Evolutionary conservation across 306 rosid species (phyloP).

Genomic region (Vigna trinervia): DNA sequence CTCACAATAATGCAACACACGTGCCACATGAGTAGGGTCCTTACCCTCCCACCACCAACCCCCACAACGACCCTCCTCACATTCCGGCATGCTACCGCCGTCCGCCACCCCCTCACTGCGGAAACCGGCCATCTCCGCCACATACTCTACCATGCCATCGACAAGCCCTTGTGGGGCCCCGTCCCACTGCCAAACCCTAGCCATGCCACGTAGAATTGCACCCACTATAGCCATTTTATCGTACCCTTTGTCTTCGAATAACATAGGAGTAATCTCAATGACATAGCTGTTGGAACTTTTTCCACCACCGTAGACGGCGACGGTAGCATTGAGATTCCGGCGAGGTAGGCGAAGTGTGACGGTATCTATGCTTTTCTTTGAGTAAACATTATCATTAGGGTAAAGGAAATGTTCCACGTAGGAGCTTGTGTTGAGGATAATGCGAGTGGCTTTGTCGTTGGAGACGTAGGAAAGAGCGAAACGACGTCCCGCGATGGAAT

Average conservation of each 20-base stretch:
- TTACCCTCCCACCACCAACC: conserved; percentile 62
- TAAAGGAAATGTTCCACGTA: conserved; percentile 58
- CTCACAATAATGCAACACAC: conserved; percentile 51
- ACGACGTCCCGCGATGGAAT: conserved; percentile 49
- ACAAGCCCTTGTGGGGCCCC: conserved; percentile 61
- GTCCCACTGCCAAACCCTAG: conserved; percentile 64
- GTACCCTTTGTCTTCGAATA: conserved; percentile 44
- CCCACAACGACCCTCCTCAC: conserved; percentile 12
- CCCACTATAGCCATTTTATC: conserved; percentile 45
- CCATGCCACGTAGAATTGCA: conserved; percentile 64
- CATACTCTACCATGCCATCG: conserved; percentile 70
- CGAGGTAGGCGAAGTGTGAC: conserved; percentile 61
- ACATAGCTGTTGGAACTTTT: conserved; percentile 24
- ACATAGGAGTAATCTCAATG: conserved; percentile 52
- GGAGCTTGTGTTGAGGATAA: conserved; percentile 59
- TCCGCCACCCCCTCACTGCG: not conserved
- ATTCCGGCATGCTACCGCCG: conserved; percentile 14
- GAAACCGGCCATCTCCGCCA: conserved; percentile 50
- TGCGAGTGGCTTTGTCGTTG: conserved; percentile 64
- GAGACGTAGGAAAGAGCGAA: conserved; percentile 67
- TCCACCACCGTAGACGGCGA: not conserved
- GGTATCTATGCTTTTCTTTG: conserved; percentile 51
- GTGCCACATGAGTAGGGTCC: conserved; percentile 55
- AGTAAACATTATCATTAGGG: not conserved
- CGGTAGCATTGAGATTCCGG: conserved; percentile 21